Base-by-base conservation (phyloP, 495 filamentous ascomycete species). In the Hypoxylon lenormandii region DNA sequence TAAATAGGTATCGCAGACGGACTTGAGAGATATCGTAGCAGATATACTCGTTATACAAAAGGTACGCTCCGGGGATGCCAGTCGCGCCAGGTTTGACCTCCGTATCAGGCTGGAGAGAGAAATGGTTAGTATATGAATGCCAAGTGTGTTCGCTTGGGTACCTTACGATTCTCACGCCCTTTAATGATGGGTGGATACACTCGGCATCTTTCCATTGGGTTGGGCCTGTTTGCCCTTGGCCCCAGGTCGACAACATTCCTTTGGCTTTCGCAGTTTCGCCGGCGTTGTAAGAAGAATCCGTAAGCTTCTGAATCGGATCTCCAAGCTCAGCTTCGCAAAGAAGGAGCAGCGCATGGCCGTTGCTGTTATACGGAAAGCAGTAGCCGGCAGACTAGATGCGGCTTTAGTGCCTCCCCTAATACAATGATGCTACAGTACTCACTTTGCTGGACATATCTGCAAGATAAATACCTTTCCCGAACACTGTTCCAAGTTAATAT, bases 401-500 rank as follows among this genome's bases (percentile, higher is more conserved):
- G 8, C 30, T 60, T 93, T 91, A 75, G 57, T 37, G 12, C 0
- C 37, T 28, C 4, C 42, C 80, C 19, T 21, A 16, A 16, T 16
- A 16, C 15, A 30, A 19, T 18, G 26, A 22, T 36, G 15, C 15
- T 8, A 3, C 6, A 15, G 15, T 48, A 48, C 61, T 65, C 50
- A 61, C 73, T 49, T 83, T 84, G 86, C 64, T 83, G 48, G 86
- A 89, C 78, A 91, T 91, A 72, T 97, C 93, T 11, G 93, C 92
- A 1, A 96, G 82, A 74, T 97, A 96, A 43, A 96, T 88, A n/a
- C 93, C 93, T 74, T 95, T 94, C 66, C 90, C 92, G 66, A 95
- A 96, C 82, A 84, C 64, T 67, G 11, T 10, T 1, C 28, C 16
- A 43, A 3, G 50, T 67, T 61, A 67, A 26, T 40, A 61, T 22